Base-by-base conservation (phyloP, 1,139 yeast species). In the Hanseniaspora uvarum region DNA sequence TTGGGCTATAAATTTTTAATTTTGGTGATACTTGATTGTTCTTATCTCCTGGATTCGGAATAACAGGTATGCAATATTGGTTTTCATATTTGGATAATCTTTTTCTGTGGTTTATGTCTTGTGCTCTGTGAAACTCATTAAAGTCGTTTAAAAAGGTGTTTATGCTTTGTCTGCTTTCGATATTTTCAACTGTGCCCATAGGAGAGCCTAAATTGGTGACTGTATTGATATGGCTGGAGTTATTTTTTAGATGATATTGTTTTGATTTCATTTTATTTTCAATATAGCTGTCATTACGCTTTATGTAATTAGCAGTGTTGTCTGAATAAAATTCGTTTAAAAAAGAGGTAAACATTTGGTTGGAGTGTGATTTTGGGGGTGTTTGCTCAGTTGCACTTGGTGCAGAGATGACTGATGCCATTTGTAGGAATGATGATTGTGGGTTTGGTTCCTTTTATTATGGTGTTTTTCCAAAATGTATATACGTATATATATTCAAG, bases 31-130 rank as follows among this genome's bases (percentile, higher is more conserved):
- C 8, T 3, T n/a, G 16, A 18, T 14, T 26, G 7, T 5, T 24
- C 11, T 26, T 37, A 5, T 23, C 34, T n/a, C 6, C 16, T 21
- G 31, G 45, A 14, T 38, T 33, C 19, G 19, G 12, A 21, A 39
- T 37, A 3, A 21, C 19, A 8, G 26, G 40, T 23, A 21, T 38
- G 19, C 23, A 12, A 18, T 49, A 49, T 10, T 36, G 21, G 7
- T 45, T 40, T 1, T 31, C 34, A 18, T 46, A 37, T 26, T 11
- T 38, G 2, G 55, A 52, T 16, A 49, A 11, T 44, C 58, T 52
- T 12, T 51, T 36, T 46, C 36, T 43, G 33, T 56, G 55, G 48
- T 56, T 56, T 4, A 40, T 50, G n/a, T 55, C 54, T 48, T 56
- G 58, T 1, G 33, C 55, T 26, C 46, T 40, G 16, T 53, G 56